Evolutionary conservation across 495 filamentous ascomycete genomes (phyloP).

Genomic region (Tuber borchii): DNA sequence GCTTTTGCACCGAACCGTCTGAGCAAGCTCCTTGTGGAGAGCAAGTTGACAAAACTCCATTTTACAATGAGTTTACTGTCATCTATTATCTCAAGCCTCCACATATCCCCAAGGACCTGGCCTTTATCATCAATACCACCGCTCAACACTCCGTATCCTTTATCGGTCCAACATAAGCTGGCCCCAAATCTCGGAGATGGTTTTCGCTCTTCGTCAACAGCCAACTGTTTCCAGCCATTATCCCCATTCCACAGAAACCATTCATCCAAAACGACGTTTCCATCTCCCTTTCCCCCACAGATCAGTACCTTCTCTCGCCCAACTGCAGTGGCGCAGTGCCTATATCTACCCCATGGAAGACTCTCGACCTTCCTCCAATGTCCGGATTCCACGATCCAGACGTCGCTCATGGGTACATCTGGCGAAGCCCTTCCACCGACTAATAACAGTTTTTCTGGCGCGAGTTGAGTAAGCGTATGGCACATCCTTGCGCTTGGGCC

Average conservation of each 20-base stretch:
- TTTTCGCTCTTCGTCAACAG: conserved; percentile 36
- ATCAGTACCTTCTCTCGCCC: conserved; percentile 51
- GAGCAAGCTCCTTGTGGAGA: conserved; percentile 32
- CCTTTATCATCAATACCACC: conserved; percentile 40
- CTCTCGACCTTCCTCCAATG: conserved; percentile 58
- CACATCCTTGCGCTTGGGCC: conserved; percentile 59
- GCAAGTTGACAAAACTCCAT: conserved; percentile 38
- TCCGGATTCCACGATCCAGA: conserved; percentile 59
- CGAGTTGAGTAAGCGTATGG: conserved; percentile 63
- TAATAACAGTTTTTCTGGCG: conserved; percentile 52
- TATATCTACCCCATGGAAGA: conserved; percentile 60
- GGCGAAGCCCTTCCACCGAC: conserved; percentile 77
- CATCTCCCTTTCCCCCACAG: conserved; percentile 62
- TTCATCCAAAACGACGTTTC: conserved; percentile 52
- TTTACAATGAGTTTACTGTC: conserved; percentile 24
- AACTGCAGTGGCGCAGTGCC: conserved; percentile 62
- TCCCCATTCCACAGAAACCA: conserved; percentile 60
- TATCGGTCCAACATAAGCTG: conserved; percentile 44
- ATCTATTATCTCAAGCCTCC: conserved; percentile 33
- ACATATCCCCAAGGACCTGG: conserved; percentile 37
- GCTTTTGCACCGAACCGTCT: conserved; percentile 38
- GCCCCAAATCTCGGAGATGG: conserved; percentile 45
- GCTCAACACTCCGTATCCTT: conserved; percentile 31
- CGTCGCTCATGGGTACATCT: conserved; percentile 57
- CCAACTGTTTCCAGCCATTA: conserved; percentile 50